Percentiles rank a stretch among this genome's conserved stretches.
phyloP scores from a whole-genome alignment of 2,329 filamentous ascomycete genomes.

The Claviceps citrina region DNA sequence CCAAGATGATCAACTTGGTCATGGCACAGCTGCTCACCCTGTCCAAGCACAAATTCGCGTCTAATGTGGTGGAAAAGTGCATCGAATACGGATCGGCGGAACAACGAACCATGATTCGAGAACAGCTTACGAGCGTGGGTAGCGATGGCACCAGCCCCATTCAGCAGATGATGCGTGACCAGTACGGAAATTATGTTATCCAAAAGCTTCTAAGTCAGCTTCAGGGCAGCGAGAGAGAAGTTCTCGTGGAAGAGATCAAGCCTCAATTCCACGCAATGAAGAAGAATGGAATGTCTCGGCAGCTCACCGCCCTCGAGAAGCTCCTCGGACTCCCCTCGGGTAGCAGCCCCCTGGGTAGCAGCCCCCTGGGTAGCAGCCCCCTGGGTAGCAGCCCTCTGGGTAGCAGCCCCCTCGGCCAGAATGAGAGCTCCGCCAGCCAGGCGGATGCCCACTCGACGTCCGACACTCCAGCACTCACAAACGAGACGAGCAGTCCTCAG shows the following conservation, averaged over 20 bases:
- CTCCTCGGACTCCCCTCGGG: conserved; percentile 14
- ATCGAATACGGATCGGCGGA: conserved; percentile 54
- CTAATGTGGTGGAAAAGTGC: conserved; percentile 93
- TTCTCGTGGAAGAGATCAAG: conserved; percentile 48
- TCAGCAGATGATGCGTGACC: conserved; percentile 68
- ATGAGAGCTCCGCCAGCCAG: conserved; percentile 22
- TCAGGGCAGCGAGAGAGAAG: conserved; percentile 40
- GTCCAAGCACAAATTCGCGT: conserved; percentile 92
- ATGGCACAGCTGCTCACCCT: conserved; percentile 54
- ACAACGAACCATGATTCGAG: conserved; percentile 55
- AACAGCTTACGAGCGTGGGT: conserved; percentile 41
- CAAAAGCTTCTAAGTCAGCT: conserved; percentile 64
- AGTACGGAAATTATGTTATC: conserved; percentile 91
- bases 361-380: background rate
- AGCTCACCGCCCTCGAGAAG: conserved; percentile 28
- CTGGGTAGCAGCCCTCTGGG: background rate
- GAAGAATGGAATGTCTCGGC: conserved; percentile 49
- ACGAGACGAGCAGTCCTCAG: conserved; percentile 53
- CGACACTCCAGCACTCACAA: conserved; percentile 51
- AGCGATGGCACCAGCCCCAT: conserved; percentile 56
- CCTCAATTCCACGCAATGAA: conserved; percentile 46
- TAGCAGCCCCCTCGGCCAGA: conserved; percentile 2
- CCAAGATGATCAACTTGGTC: conserved; percentile 58
- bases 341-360: conserved; percentile 4
- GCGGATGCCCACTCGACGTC: conserved; percentile 36